Evolutionary conservation across 345 rosid genomes (phyloP).

Genomic region (Eucalyptus marginata): DNA sequence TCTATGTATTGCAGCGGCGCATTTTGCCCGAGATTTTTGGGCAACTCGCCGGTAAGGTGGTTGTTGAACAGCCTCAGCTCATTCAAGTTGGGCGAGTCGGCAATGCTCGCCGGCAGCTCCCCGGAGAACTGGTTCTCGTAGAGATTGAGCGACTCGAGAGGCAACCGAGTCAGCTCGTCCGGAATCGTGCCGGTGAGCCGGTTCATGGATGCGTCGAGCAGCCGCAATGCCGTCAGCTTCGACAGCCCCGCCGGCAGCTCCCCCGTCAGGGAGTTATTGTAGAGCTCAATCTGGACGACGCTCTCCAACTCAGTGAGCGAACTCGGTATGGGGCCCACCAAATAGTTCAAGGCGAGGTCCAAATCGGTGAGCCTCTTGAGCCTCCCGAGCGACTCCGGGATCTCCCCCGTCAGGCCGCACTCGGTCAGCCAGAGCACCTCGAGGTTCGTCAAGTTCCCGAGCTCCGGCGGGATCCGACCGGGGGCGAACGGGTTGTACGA

Average conservation of each 20-base stretch:
- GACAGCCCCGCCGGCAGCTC: conserved; percentile 47
- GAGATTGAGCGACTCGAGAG: conserved; percentile 74
- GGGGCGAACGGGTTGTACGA: conserved; percentile 81
- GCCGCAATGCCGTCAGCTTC: conserved; percentile 49
- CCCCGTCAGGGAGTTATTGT: conserved; percentile 87
- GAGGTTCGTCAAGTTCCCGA: conserved; percentile 69
- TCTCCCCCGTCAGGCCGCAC: conserved; percentile 67
- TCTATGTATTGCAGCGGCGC: conserved; percentile 78
- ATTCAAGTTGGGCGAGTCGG: conserved; percentile 57
- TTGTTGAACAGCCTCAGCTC: conserved; percentile 78
- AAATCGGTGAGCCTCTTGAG: conserved; percentile 63
- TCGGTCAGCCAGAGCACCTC: conserved; percentile 92
- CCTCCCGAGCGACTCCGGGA: conserved; percentile 77
- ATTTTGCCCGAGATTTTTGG: conserved; percentile 56
- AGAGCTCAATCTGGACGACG: conserved; percentile 84
- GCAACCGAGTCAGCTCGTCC: conserved; percentile 61
- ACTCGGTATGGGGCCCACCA: conserved; percentile 58
- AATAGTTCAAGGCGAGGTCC: conserved; percentile 67
- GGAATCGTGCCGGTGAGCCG: conserved; percentile 57
- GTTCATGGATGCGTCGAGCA: conserved; percentile 90
- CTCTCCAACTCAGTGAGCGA: conserved; percentile 51
- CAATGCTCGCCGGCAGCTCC: conserved; percentile 47
- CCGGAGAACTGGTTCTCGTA: conserved; percentile 74
- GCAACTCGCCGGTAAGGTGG: conserved; percentile 52
- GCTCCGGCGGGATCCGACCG: conserved; percentile 73